A percentile compares a stretch with the other conserved stretches of the same genome.
phyloP scores from a whole-genome alignment of 176 grass and related monocot species.

The Rhipidocladum racemiflorum region DNA sequence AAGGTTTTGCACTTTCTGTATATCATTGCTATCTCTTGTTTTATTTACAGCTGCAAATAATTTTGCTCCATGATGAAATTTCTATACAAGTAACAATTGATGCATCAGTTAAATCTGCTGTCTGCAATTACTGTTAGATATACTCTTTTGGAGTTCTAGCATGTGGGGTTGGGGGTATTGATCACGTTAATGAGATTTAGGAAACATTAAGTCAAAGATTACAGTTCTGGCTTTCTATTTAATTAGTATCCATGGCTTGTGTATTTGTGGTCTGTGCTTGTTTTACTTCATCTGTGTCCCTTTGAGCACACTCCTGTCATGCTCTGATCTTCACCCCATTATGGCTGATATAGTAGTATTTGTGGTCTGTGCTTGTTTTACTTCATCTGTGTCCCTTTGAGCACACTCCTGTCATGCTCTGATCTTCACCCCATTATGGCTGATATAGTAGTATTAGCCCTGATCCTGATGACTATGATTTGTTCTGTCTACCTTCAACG shows the following conservation, averaged over 20 bases:
- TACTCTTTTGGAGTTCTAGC: not conserved
- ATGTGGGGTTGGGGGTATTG: not conserved
- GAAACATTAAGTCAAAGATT: not conserved
- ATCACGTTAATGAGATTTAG: not conserved
- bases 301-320: not conserved
- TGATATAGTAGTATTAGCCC: not conserved
- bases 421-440: not conserved
- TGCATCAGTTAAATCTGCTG: not conserved
- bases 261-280: not conserved
- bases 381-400: not conserved
- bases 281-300: not conserved
- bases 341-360: not conserved
- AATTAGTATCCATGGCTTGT: not conserved
- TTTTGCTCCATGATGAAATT: not conserved
- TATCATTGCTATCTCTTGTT: not conserved
- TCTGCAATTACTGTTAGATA: not conserved
- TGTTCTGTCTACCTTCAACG: not conserved
- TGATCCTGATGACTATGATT: not conserved
- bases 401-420: not conserved
- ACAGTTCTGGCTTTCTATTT: not conserved
- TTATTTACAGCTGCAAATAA: not conserved
- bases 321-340: not conserved
- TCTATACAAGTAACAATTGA: not conserved
- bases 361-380: not conserved
- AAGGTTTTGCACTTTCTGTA: constrained; percentile 11